A percentile compares a stretch with the other conserved stretches of the same genome.
Evolutionary conservation across 73 alveolate genomes (phyloP).

Genomic region (Symbiodinium pilosum): DNA sequence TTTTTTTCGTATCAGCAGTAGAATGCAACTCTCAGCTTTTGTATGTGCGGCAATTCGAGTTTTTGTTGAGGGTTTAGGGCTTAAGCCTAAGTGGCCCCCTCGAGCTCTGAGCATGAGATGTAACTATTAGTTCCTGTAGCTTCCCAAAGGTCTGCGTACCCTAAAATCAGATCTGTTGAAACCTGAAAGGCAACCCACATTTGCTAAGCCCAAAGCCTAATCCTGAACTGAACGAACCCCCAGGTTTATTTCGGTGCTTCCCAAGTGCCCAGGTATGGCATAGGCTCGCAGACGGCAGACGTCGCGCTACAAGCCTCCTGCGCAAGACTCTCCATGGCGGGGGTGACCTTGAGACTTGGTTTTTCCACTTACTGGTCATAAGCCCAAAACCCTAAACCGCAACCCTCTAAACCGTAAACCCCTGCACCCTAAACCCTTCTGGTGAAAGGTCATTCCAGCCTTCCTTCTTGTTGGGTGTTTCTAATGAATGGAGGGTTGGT

Average conservation of each 20-base stretch:
- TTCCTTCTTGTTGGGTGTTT: too few relatives aligned
- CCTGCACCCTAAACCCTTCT: neutral
- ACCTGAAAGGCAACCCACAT: neutral
- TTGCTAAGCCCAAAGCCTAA: neutral
- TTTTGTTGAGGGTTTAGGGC: too few relatives aligned
- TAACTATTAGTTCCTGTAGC: too few relatives aligned
- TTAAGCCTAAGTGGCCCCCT: too few relatives aligned
- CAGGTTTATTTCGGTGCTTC: neutral
- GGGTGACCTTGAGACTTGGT: neutral
- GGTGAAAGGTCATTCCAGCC: too few relatives aligned
- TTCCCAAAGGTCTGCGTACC: too few relatives aligned
- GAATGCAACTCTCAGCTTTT: too few relatives aligned
- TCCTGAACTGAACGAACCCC: neutral
- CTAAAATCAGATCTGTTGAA: neutral
- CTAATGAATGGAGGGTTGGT: too few relatives aligned
- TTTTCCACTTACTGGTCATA: neutral
- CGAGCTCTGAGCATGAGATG: too few relatives aligned
- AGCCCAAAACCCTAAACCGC: neutral
- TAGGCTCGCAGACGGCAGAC: slow-evolving; percentile 12
- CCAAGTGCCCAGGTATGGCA: neutral
- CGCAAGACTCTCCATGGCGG: slow-evolving; percentile 2
- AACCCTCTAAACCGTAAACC: neutral
- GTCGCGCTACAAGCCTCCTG: neutral
- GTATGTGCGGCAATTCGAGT: too few relatives aligned
- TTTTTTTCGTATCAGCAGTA: too few relatives aligned